Evolutionary conservation across 352 stramenopile species (phyloP), one percentile per base, ranked within the genome.

Genomic region (Globisporangium irregulare): DNA sequence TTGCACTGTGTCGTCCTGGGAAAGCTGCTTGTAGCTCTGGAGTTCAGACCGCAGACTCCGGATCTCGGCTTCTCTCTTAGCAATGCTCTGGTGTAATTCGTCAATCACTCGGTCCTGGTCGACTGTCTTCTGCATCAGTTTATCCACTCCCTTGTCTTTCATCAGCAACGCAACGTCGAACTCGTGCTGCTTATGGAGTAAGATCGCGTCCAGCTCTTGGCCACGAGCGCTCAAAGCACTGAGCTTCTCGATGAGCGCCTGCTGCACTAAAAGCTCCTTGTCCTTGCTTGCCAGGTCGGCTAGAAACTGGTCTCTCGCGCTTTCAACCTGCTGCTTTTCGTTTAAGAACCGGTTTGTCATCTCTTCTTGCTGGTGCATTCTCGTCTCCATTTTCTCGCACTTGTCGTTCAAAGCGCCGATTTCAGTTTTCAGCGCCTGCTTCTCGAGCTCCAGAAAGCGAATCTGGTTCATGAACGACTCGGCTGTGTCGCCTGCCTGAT

Each of bases 1-100:
- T 68, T 87, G 82, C 4, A 92, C 84, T n/a, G 82, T 92, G 9
- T 92, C 84, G 41, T 92, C 84, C 18, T 92, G 75, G 7, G 84
- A 92, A 6, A 89, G 70, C 48, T 86, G 75, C 25, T 79, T 76
- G 14, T 79, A 32, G 14, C 56, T 66, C 50, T 85, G 66, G 0
- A 87, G 41, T 50, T 87, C 76, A 0, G 18, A 57, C 9, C 74
- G 71, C 10, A 83, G 54, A 25, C 53, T 72, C 22, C 73, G 29
- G 1, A 85, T 41, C 59, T 90, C 76, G 0, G 66, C 58, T 57
- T 76, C 72, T 20, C 78, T 29, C 18, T 67, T 75, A 0, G 36
- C 22, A 34, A 79, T 80, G n/a, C 61, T 29, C 24, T 76, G 62
- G 0, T 74, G 64, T 50, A 73, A 50, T 1, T 64, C 54, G 20